Base-by-base conservation (phyloP, 352 stramenopile species). In the Phytophthora sp. region DNA sequence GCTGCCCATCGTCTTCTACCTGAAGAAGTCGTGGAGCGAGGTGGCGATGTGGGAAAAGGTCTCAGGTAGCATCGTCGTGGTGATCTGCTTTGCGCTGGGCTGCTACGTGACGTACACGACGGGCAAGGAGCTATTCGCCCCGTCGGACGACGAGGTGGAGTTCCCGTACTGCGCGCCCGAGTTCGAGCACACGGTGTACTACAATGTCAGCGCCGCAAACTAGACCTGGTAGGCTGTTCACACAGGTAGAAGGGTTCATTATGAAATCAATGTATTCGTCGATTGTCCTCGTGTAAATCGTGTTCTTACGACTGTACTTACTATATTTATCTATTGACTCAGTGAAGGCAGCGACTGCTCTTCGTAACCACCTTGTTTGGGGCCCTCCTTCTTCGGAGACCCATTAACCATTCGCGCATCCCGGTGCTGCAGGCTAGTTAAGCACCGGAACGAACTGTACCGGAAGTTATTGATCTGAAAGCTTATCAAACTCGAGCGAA, bases 101-200 rank as follows among this genome's bases (percentile, higher is more conserved):
- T 58, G 57, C 32, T 82, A 78, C 43, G 69, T 77, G 20, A 70
- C 62, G 24, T 66, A 66, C 61, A 72, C 55, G 46, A 72, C 56
- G 8, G 67, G 67, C 45, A 62, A 50, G 41, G 35, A 54, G 8
- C 48, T 66, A 4, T 66, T 66, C 17, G 28, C 57, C 3, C 57
- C 57, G 15, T 28, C 10, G 3, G 39, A 65, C 38, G 54, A 63
- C 20, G 46, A 38, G 32, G 32, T n/a, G 32, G 32, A 38, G 32
- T 38, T 38, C 32, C 32, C 32, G 32, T 38, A 38, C 55, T 74
- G 66, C 60, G 23, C 45, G 20, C 44, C 66, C 1, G 59, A 74
- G 39, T 55, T 62, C 49, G 66, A 63, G 50, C 53, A 66, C 17
- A 49, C 48, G 10, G 43, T 74, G 39, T 74, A 74, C 46, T 69